phyloP scores from a whole-genome alignment of 345 rosid species.

The Citrus unshiu region DNA sequence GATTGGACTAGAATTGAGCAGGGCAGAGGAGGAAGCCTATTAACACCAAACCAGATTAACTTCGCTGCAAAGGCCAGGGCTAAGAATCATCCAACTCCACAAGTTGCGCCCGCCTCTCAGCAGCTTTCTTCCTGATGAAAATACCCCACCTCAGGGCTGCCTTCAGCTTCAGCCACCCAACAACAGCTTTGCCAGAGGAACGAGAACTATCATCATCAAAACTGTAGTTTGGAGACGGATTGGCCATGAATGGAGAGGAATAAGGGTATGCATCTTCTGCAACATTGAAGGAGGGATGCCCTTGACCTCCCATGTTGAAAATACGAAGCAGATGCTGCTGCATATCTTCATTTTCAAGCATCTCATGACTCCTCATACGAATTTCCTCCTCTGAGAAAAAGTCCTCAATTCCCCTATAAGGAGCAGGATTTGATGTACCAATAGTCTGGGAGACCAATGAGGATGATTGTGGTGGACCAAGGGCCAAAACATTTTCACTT shows the following conservation, averaged over 20 bases:
- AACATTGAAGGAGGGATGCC: slow-evolving; percentile 38
- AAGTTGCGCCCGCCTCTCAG: slow-evolving; percentile 88
- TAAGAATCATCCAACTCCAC: slow-evolving; percentile 65
- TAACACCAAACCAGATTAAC: slow-evolving; percentile 16
- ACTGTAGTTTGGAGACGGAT: slow-evolving; percentile 40
- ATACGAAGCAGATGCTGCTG: slow-evolving; percentile 79
- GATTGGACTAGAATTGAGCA: not conserved
- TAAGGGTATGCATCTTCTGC: slow-evolving; percentile 49
- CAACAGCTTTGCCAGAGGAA: slow-evolving; percentile 80
- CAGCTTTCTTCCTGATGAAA: slow-evolving; percentile 83
- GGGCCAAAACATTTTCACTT: slow-evolving; percentile 30
- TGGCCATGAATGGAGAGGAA: slow-evolving; percentile 36
- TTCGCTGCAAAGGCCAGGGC: slow-evolving; percentile 6
- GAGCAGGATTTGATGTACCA: slow-evolving; percentile 38
- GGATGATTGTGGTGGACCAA: slow-evolving; percentile 39
- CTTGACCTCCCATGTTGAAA: slow-evolving; percentile 65
- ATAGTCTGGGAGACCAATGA: slow-evolving; percentile 35
- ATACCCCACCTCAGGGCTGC: slow-evolving; percentile 99
- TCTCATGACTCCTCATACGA: slow-evolving; percentile 69
- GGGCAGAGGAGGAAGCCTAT: not conserved
- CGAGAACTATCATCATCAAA: slow-evolving; percentile 48
- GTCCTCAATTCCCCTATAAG: slow-evolving; percentile 54
- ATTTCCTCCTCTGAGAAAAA: slow-evolving; percentile 84
- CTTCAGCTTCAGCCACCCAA: slow-evolving; percentile 96
- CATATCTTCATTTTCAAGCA: slow-evolving; percentile 94